Conservation (phyloP, 106 monocot genomes). For the Iris macrosiphon region DNA sequence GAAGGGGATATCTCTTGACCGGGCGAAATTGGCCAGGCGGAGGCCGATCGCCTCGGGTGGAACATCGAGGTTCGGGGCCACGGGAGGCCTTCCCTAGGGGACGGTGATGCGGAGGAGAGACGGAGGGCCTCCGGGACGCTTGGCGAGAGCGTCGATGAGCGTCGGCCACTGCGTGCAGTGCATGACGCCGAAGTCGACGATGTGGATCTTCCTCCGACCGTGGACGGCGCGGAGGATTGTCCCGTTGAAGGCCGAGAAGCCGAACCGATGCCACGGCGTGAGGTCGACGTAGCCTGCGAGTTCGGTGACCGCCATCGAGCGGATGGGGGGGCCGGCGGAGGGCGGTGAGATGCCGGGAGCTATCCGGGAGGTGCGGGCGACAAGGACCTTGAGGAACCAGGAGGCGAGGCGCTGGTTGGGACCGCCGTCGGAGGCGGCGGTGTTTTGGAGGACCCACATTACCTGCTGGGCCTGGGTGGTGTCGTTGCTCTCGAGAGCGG, state of each 20-base stretch:
- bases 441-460: slow-evolving; percentile 73
- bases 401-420: slow-evolving; percentile 53
- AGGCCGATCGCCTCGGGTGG: slow-evolving; percentile 27
- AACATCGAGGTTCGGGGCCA: slow-evolving; percentile 31
- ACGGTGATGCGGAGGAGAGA: slow-evolving; percentile 32
- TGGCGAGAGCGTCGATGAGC: slow-evolving; percentile 43
- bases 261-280: slow-evolving; percentile 65
- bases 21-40: slow-evolving; percentile 41
- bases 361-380: slow-evolving; percentile 32
- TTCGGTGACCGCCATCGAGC: slow-evolving; percentile 37
- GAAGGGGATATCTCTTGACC: slow-evolving; percentile 30
- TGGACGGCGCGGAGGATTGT: slow-evolving; percentile 34
- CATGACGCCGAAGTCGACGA: slow-evolving; percentile 40
- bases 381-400: slow-evolving; percentile 44
- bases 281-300: slow-evolving; percentile 57
- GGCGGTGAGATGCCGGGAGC: slow-evolving; percentile 13
- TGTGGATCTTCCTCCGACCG: slow-evolving; percentile 25
- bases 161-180: slow-evolving; percentile 73
- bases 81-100: slow-evolving; percentile 12
- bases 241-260: slow-evolving; percentile 52
- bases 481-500: slow-evolving; percentile 48
- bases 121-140: slow-evolving; percentile 29
- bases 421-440: slow-evolving; percentile 37
- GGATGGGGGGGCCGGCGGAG: background rate
- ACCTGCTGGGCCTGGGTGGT: slow-evolving; percentile 51